Conservation (phyloP, 2,329 filamentous ascomycete species). For the Gnomoniopsis smithogilvyi region DNA sequence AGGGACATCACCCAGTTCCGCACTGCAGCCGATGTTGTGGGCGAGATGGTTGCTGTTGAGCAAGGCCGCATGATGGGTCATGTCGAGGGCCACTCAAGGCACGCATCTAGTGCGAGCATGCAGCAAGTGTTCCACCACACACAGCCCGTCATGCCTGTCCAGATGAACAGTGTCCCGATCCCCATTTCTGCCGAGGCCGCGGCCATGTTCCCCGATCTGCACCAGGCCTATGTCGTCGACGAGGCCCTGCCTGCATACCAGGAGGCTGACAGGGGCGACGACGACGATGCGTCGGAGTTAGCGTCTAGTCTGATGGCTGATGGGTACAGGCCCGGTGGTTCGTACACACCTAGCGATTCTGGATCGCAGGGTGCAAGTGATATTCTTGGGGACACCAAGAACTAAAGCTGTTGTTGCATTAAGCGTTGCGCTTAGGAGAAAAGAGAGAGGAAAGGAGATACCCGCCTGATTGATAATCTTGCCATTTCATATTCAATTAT, state of each 20-base stretch:
- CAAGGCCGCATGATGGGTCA: slow-evolving; percentile 29
- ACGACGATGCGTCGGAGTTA: slow-evolving; percentile 22
- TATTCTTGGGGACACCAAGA: slow-evolving; percentile 23
- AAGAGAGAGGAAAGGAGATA: slow-evolving; percentile 8
- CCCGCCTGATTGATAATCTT: slow-evolving; percentile 12
- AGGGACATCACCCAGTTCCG: slow-evolving; percentile 48
- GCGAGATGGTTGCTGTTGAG: slow-evolving; percentile 42
- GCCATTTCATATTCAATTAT: slow-evolving; percentile 12
- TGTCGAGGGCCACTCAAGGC: not conserved
- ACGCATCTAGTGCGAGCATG: not conserved
- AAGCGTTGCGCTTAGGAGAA: not conserved
- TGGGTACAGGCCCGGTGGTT: slow-evolving; percentile 36
- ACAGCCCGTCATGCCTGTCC: not conserved
- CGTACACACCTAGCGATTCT: slow-evolving; percentile 24
- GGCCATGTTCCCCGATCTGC: slow-evolving; percentile 29
- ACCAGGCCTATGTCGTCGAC: slow-evolving; percentile 23
- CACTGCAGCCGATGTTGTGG: slow-evolving; percentile 42
- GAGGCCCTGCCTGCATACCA: slow-evolving; percentile 43
- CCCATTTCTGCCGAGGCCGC: slow-evolving; percentile 24
- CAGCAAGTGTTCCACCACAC: slow-evolving; percentile 20
- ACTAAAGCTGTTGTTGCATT: slow-evolving; percentile 7
- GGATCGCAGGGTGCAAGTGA: slow-evolving; percentile 20
- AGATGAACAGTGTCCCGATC: slow-evolving; percentile 6
- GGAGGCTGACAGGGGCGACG: slow-evolving; percentile 23
- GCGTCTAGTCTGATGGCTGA: slow-evolving; percentile 38